Percentiles rank a stretch among this genome's conserved stretches.
These are phyloP conservation scores for Alternaria sp. DNA, from an alignment of 2,329 filamentous ascomycete genomes.

Conservation along the genomic window DNA sequence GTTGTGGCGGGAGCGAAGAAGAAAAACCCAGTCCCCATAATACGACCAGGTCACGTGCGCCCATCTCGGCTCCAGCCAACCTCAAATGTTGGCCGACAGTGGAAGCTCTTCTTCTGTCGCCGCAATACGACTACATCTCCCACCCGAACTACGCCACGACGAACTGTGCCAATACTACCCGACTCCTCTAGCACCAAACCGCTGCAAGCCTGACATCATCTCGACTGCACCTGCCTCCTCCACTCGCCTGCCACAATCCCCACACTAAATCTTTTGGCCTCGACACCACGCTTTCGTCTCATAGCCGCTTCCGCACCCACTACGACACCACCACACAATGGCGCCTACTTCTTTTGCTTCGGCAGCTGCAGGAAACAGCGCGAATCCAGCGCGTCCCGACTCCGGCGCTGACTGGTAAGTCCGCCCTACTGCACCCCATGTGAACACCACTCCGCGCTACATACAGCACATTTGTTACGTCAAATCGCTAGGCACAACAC, in stretches of 20 bases:
- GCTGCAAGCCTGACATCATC: conserved; percentile 30
- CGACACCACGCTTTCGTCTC: conserved; percentile 30
- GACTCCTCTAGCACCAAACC: conserved; percentile 13
- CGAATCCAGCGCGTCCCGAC: conserved; percentile 52
- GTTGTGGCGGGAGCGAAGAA: conserved; percentile 5
- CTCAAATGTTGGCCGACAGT: conserved; percentile 21
- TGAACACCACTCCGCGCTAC: conserved; percentile 3
- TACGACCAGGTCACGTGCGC: conserved; percentile 14
- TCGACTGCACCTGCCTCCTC: conserved; percentile 31
- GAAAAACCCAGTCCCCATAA: conserved; percentile 4
- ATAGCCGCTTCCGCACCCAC: conserved; percentile 25
- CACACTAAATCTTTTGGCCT: conserved; percentile 32
- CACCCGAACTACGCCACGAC: conserved; percentile 12
- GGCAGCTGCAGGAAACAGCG: conserved; percentile 55
- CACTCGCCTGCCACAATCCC: conserved; percentile 31
- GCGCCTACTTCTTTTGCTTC: conserved; percentile 59
- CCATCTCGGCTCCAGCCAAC: conserved; percentile 21
- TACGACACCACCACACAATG: conserved; percentile 42
- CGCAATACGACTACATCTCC: conserved; percentile 22
- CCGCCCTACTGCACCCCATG: conserved; percentile 7
- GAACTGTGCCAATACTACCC: conserved; percentile 16
- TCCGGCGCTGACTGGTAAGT: conserved; percentile 56
- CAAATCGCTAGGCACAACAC: conserved; percentile 14
- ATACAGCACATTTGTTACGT: conserved; percentile 14
- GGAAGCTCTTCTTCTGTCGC: conserved; percentile 23